Base-by-base conservation (phyloP, 257 asterid genomes). In the Phtheirospermum japonicum region DNA sequence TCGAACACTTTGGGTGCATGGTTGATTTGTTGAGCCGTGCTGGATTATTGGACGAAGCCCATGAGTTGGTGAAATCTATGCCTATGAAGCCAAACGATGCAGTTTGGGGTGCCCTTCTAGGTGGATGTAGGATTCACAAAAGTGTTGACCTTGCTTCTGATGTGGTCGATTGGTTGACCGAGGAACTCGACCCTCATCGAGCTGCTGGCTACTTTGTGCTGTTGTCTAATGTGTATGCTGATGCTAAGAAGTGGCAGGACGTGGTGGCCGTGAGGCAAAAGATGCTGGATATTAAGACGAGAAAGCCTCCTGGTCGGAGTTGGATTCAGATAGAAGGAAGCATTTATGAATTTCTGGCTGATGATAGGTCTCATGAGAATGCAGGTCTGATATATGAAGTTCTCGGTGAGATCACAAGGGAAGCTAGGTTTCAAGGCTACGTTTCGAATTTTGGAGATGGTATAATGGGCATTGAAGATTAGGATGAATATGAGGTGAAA, bases 91-190 rank as follows among this genome's bases (percentile, higher is more conserved):
- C 96, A 11, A 90, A 88, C 9, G 86, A 83, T 59, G 81, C 73
- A 2, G 79, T 90, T 5, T 90, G 94, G 98, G 98, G 95, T 49
- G 89, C 95, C 36, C 85, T 90, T 67, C 91, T 90, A 40, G 82
- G 91, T 50, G 95, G 95, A 16, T 88, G 96, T 56, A 79, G 83
- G 79, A 82, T 79, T 63, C 68, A 85, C 75, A 84, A 58, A 65
- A 81, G 79, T 53, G 79, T 79, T 33, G 77, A 76, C 68, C 80
- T 88, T 70, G 94, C 95, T 64, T 77, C 82, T 13, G 70, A 71
- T 37, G 82, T 83, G 5, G 84, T 82, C n/a, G 77, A 61, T 40
- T 66, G 73, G 68, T 69, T 87, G 68, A 64, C 66, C 4, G 26
- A 67, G 70, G 81, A 77, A 52, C 65, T 85, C 19, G 84, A 82